Conservation (phyloP, 148 eudicot species). For the Silene uniflora region DNA sequence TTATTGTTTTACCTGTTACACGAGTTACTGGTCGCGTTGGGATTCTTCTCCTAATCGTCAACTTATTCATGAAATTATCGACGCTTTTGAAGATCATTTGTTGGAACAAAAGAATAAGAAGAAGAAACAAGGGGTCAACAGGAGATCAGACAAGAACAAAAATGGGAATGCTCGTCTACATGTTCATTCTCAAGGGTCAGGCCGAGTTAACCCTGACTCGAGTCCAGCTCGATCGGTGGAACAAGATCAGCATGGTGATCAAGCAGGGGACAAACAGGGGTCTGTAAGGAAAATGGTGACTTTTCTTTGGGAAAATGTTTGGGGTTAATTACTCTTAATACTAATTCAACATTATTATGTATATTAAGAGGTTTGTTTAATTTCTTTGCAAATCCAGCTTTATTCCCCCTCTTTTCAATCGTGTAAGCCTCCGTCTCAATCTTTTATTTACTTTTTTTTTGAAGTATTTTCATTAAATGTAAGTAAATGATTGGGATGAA, state of each 20-base stretch:
- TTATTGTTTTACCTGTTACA: constrained; percentile 71
- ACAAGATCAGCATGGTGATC: constrained; percentile 17
- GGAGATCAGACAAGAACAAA: not conserved
- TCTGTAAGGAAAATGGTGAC: constrained; percentile 53
- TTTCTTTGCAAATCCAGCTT: not conserved
- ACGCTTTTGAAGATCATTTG: constrained; percentile 58
- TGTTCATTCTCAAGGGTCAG: constrained; percentile 1
- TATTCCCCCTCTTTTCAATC: constrained; percentile 7
- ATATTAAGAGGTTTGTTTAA: no score
- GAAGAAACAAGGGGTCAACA: constrained; percentile 23
- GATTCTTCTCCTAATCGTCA: constrained; percentile 76
- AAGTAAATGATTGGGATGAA: no score
- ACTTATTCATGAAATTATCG: constrained; percentile 71
- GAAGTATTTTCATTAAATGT: no score
- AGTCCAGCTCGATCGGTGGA: not conserved
- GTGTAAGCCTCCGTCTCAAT: constrained; percentile 2
- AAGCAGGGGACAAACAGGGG: constrained; percentile 37
- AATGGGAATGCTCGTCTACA: not conserved
- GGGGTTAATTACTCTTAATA: constrained; percentile 34
- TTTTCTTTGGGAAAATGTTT: constrained; percentile 63
- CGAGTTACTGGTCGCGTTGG: constrained; percentile 74
- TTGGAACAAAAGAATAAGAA: constrained; percentile 5
- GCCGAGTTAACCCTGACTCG: not conserved
- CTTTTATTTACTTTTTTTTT: no score
- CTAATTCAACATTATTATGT: not conserved